Base-by-base conservation (phyloP, 1,139 yeast genomes). In the Zygosaccharomyces pseudobailii region DNA sequence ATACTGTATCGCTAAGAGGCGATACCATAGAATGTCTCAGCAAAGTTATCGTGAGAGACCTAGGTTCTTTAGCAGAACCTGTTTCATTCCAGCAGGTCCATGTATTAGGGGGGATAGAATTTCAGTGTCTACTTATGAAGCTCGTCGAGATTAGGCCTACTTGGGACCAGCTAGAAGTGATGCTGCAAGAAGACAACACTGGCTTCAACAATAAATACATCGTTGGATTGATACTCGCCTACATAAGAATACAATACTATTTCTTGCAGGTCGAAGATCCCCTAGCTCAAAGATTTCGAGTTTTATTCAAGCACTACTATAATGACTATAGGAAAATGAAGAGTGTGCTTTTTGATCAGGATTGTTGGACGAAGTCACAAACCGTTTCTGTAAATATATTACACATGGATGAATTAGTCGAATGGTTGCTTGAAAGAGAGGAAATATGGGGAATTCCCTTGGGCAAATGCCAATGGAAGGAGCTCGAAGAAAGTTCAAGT, bases 401-500 rank as follows among this genome's bases (percentile, higher is more conserved):
- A 17, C 66, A 63, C 46, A 46, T 62, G 37, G 68, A 65, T 47
- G 67, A 63, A 44, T 41, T 63, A 5, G 61, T 61, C n/a, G 65
- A 61, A 33, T 55, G 63, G 56, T 46, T 65, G 20, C 46, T 50
- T 22, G 53, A 53, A 2, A 48, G 56, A 25, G 49, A 54, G 24
- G 58, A 60, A 30, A 61, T 65, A 22, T 65, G 68, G 68, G 68
- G 67, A 3, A 55, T 65, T 10, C 66, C 67, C 3, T 45, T 65
- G 19, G 67, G 65, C 1, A 55, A 45, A 33, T 63, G 66, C 40
- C 57, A 50, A 37, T 65, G 68, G 68, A 50, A 48, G 37, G 57
- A 50, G 17, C 54, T 47, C 3, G 51, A 53, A 10, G 46, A 49
- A n/a, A 44, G 39, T 24, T 46, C 46, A n/a, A 46, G 40, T 33